Conservation (phyloP, 2,329 filamentous ascomycete genomes). For the Diplodia scrobiculata region DNA sequence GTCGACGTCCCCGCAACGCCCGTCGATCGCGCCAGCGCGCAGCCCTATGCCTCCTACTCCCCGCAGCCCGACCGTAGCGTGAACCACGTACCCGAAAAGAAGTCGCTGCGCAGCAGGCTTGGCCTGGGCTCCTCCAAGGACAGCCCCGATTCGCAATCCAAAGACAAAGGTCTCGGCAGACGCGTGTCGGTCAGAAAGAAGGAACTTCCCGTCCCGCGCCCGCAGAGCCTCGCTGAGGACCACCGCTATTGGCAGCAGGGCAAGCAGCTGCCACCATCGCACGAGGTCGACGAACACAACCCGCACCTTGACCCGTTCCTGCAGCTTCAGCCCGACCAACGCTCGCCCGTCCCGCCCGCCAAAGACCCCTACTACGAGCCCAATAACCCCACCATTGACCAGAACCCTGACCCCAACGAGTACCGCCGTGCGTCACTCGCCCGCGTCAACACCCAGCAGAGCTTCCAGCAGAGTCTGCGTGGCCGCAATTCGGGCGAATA, state of each 20-base stretch:
- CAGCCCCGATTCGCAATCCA: slow-evolving; percentile 27
- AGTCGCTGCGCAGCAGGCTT: slow-evolving; percentile 29
- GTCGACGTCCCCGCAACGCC: slow-evolving; percentile 33
- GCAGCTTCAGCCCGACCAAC: slow-evolving; percentile 38
- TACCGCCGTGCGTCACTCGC: slow-evolving; percentile 33
- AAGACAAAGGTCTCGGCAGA: slow-evolving; percentile 38
- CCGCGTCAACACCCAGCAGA: slow-evolving; percentile 45
- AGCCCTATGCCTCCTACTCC: slow-evolving; percentile 30
- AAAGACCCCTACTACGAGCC: slow-evolving; percentile 38
- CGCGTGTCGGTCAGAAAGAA: slow-evolving; percentile 44
- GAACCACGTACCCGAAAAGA: slow-evolving; percentile 28
- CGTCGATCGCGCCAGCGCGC: slow-evolving; percentile 33
- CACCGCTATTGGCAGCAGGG: slow-evolving; percentile 34
- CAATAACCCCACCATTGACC: slow-evolving; percentile 16
- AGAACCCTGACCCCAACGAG: slow-evolving; percentile 5
- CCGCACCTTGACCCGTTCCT: slow-evolving; percentile 44
- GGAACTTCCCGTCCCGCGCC: slow-evolving; percentile 36
- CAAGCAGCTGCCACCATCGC: slow-evolving; percentile 41
- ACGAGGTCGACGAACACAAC: slow-evolving; percentile 39
- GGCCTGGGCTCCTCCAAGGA: slow-evolving; percentile 34
- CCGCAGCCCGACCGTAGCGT: slow-evolving; percentile 15
- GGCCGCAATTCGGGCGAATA: slow-evolving; percentile 44
- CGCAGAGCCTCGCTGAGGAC: slow-evolving; percentile 36
- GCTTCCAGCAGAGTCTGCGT: slow-evolving; percentile 34
- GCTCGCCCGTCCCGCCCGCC: slow-evolving; percentile 41